Evolutionary conservation across 2,329 filamentous ascomycete genomes (phyloP).

Genomic region (Keithomyces neogunnii): DNA sequence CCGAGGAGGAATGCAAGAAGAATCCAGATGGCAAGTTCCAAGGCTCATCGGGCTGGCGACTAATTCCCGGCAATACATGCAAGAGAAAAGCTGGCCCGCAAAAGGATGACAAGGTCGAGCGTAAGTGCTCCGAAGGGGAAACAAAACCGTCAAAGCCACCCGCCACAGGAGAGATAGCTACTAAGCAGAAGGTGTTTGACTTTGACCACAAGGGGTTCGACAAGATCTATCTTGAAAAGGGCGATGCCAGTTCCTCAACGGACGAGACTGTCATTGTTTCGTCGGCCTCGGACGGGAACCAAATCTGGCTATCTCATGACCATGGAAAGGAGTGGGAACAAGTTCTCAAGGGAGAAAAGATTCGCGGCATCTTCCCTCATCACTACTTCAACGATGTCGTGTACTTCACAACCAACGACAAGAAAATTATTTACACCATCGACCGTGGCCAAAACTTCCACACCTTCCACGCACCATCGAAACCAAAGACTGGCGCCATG

Average conservation of each 20-base stretch:
- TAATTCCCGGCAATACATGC: slow-evolving; percentile 79
- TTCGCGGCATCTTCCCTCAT: slow-evolving; percentile 68
- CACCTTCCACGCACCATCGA: slow-evolving; percentile 61
- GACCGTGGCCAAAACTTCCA: slow-evolving; percentile 70
- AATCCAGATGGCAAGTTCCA: slow-evolving; percentile 62
- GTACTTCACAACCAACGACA: slow-evolving; percentile 68
- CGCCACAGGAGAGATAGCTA: slow-evolving; percentile 57
- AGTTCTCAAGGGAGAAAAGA: slow-evolving; percentile 59
- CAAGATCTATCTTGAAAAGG: slow-evolving; percentile 71
- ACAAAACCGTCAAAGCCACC: slow-evolving; percentile 36
- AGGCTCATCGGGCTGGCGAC: slow-evolving; percentile 82
- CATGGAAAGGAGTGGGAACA: slow-evolving; percentile 81
- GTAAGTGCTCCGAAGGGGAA: slow-evolving; percentile 60
- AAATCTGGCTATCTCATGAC: slow-evolving; percentile 68
- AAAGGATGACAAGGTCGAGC: slow-evolving; percentile 65
- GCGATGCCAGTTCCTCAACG: slow-evolving; percentile 49
- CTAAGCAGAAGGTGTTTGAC: slow-evolving; percentile 54
- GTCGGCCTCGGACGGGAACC: slow-evolving; percentile 40
- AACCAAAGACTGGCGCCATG: slow-evolving; percentile 26
- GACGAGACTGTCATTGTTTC: slow-evolving; percentile 66
- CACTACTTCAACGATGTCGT: slow-evolving; percentile 74
- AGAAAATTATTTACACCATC: slow-evolving; percentile 67
- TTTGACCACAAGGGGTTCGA: slow-evolving; percentile 43
- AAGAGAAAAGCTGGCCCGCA: slow-evolving; percentile 50
- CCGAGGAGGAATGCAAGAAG: slow-evolving; percentile 64